These are phyloP conservation scores for Tetradesmus lagerheimii DNA, from an alignment of 139 green algal genomes.

Conservation along the genomic window DNA sequence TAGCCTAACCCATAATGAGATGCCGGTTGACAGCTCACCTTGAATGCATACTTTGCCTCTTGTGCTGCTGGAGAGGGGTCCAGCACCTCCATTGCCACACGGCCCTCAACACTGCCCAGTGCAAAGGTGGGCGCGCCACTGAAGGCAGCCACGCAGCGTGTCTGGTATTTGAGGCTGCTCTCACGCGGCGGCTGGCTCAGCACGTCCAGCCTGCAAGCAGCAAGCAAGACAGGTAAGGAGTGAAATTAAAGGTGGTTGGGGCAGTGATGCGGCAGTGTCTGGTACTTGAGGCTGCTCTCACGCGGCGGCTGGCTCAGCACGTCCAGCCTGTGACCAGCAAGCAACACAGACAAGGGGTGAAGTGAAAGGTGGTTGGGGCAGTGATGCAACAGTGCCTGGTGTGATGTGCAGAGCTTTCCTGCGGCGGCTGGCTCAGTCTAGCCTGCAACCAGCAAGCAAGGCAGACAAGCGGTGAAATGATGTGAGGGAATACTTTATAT, in stretches of 20 bases:
- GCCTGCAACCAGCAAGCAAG: too few relatives aligned
- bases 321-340: too few relatives aligned
- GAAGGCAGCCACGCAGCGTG: conserved; percentile 81
- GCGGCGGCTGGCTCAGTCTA: neutral
- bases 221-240: too few relatives aligned
- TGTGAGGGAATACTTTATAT: too few relatives aligned
- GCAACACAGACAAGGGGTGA: too few relatives aligned
- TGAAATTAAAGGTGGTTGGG: too few relatives aligned
- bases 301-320: neutral
- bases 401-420: conserved; percentile 70
- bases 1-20: too few relatives aligned
- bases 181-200: conserved; percentile 14
- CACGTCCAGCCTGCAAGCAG: too few relatives aligned
- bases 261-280: conserved; percentile 87
- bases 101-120: conserved; percentile 89
- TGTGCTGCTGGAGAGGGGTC: conserved; percentile 64
- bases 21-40: too few relatives aligned
- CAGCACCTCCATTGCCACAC: conserved; percentile 91
- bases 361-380: too few relatives aligned
- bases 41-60: conserved; percentile 92
- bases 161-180: conserved; percentile 87
- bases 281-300: conserved; percentile 78
- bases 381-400: conserved; percentile 89
- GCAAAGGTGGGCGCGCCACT: conserved; percentile 82
- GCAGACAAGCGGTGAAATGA: too few relatives aligned